Base-by-base conservation (phyloP, 2,329 filamentous ascomycete genomes). In the Coniochaeta sp. region DNA sequence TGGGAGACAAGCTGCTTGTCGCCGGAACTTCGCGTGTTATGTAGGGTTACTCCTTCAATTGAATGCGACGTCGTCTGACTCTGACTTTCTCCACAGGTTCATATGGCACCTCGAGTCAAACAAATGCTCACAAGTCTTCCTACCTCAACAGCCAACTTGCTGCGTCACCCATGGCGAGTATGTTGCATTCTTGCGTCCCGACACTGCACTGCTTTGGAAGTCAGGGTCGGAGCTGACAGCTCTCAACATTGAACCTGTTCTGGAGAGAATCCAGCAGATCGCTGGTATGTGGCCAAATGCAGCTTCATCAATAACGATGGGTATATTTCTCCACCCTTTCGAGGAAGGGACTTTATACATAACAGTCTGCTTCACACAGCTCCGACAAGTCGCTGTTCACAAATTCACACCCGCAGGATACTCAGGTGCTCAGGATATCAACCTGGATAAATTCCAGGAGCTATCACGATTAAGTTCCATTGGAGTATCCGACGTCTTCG, bases 1-100 rank as follows among this genome's bases (percentile, higher is more conserved):
- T 64, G 11, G 61, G 63, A 7, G 50, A 60, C 31, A 60, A 62
- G 44, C 57, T 64, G 22, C 12, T 64, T 33, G 60, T 62, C 1
- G 52, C 55, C n/a, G 14, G 12, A 16, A 28, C 14, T 11, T 9
- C 8, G 8, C 34, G 62, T 24, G 59, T 26, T 14, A 52, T 60
- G 63, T 63, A 31, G 34, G 47, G 40, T n/a, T 14, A 22, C 43
- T 14, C 40, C 14, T 57, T 19, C 4, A 6, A n/a, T 24, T 1
- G 22, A 8, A 9, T 31, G 9, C 3, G 6, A 38, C 8, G 12
- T 9, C 52, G n/a, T n/a, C 38, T 40, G 28, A 55, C n/a, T 44
- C 50, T 33, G 19, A 33, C 19, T 33, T 24, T 22, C 3, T 24
- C 9, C 17, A 6, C 16, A 64, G 62, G 7, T 38, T 62, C 28